Base-by-base conservation (phyloP, 768 basidiomycete species). In the Leccinum broughii region DNA sequence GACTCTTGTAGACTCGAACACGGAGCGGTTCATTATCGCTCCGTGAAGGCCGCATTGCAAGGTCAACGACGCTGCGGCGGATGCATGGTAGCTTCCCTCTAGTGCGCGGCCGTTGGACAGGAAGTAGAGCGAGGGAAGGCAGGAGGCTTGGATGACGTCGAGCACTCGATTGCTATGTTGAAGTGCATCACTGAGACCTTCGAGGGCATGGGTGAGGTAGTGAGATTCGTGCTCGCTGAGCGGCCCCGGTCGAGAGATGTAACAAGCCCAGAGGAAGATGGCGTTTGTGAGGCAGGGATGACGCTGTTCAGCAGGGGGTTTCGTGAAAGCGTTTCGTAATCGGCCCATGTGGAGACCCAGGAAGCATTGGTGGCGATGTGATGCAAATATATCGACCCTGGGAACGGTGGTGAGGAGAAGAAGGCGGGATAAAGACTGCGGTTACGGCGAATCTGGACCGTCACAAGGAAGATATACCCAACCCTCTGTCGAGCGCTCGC, bases 231-330 rank as follows among this genome's bases (percentile, higher is more conserved):
- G 87, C 55, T 86, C 83, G 65, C 83, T 83, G 13, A 92, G 77
- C 6, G 84, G 80, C 41, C 85, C 87, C 8, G 89, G 86, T 22
- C 88, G 81, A 10, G 91, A 90, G 44, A 92, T 80, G 69, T 88
- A 90, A 71, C 90, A 92, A 2, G 89, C 87, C 87, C 90, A 92
- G 7, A 92, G 83, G 70, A 86, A 93, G 68, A 92, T 87, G 62
- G 90, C 81, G 68, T 92, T 90, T 80, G 92, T 84, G 14, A 93
- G 80, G 56, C 82, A 84, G 9, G 91, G 86, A 67, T 93, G 91
- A 20, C 85, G 85, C 57, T 88, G 89, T 59, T 89, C 85, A 51
- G 81, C 64, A 4, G 70, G 56, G 15, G 86, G 82, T 6, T 79
- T 77, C 49, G 74, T 76, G 46, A 92, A 76, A 35, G 85, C 85